Base-by-base conservation (phyloP, 2,329 filamentous ascomycete species). In the Nectriaceae sp. region DNA sequence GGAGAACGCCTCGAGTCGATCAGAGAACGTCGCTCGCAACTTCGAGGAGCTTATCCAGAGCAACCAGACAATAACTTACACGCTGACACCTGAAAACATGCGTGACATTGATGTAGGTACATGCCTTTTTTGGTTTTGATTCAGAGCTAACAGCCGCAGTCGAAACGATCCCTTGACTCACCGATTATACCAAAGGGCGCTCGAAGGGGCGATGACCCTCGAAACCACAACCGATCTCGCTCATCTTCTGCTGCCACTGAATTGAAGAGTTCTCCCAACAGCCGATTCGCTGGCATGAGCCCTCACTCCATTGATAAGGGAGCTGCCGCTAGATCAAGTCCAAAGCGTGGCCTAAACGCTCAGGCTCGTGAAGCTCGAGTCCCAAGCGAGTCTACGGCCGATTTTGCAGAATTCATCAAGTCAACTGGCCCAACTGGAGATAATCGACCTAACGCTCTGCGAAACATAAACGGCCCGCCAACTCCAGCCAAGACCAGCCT, bases 361-460 rank as follows among this genome's bases (percentile, higher is more conserved):
- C 40, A 58, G 29, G 83, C 90, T 20, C 82, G 91, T 54, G 91
- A 96, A 56, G 85, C 90, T 2, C 81, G 87, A 52, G 75, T 88
- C 8, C 78, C 83, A 10, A 76, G 78, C 4, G 88, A 92, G 53
- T 90, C 90, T 0, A 82, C 87, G 8, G 78, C 84, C 39, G 92
- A 96, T 61, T 90, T 97, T 71, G 89, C 90, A 19, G 88, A 95
- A 50, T 97, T 96, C 65, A 90, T 96, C 61, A 87, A 90, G 50
- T 89, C 88, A 1, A 96, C 90, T 22, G 90, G 90, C 2, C 88
- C 93, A 15, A 65, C 77, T n/a, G 73, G 71, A 31, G 75, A 75
- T 37, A 70, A 65, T 41, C 63, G 64, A 13, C 60, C 67, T 18
- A 50, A 65, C 18, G 62, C 70, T 8, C 59, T 71, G 37, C 70